Base-by-base conservation (phyloP, 176 grass and related monocot genomes). In the Oryza meyeriana region DNA sequence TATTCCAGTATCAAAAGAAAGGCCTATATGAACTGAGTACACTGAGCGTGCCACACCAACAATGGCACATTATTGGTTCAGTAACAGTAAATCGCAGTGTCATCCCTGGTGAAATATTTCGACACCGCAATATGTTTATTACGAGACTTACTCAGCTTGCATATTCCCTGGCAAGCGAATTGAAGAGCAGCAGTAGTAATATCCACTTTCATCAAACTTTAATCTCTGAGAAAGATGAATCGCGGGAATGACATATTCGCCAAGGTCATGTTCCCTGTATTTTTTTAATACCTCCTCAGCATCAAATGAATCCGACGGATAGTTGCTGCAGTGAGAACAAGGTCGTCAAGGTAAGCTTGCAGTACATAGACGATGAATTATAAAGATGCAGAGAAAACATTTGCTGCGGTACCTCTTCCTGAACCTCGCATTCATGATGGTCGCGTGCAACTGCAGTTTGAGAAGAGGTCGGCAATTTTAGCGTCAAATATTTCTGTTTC, bases 151-250 rank as follows among this genome's bases (percentile, higher is more conserved):
- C 57, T 75, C 55, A 0, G 6, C 70, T 18, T 70, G 79, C 79
- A 42, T 36, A 26, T 74, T 42, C 12, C 45, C 45, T 0, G 92
- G 90, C 64, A 98, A 88, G 34, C 82, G 69, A 57, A 98, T 91
- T 0, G 90, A 98, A 38, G 86, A 75, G 38, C 90, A 94, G 72
- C 95, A 98, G 70, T 86, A 80, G 64, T 98, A 98, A 81, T 93
- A 94, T 58, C 95, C 90, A 7, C 67, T 88, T 38, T 84, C 82
- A 58, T 98, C 88, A 69, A 84, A 91, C 78, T 91, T 94, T 67
- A 89, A 95, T 61, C 90, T 88, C 86, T 95, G 84, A 4, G 90
- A 98, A 42, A 98, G 88, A 85, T 94, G 95, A 34, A 94, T 52
- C 42, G 84, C 90, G 10, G 61, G 81, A 28, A 98, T 89, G 32